phyloP scores from a whole-genome alignment of 768 basidiomycete genomes.

The Daedaleopsis sinensis region DNA sequence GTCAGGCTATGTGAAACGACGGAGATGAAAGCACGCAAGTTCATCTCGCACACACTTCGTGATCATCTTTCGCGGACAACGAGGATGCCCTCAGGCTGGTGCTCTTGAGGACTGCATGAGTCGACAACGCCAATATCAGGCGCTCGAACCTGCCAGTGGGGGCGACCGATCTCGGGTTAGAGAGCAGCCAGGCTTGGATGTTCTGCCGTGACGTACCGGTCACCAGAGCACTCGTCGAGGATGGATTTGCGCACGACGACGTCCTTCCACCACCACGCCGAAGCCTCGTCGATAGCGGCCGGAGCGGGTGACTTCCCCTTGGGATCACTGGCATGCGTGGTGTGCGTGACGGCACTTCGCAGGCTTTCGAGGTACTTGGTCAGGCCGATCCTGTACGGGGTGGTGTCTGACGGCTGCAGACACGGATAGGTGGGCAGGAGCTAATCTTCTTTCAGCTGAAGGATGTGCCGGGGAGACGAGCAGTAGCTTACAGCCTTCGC shows the following conservation, averaged over 20 bases:
- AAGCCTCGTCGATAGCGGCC: neutral
- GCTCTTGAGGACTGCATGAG: constrained; percentile 47
- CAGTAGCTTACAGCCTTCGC: constrained; percentile 27
- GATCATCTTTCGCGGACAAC: constrained; percentile 6
- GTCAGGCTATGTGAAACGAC: neutral
- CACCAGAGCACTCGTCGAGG: constrained; percentile 56
- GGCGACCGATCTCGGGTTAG: constrained; percentile 4
- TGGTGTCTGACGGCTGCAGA: constrained; percentile 50
- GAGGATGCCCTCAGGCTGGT: constrained; percentile 18
- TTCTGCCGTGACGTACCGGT: constrained; percentile 38
- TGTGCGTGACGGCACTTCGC: constrained; percentile 42
- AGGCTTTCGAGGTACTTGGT: constrained; percentile 53
- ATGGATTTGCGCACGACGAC: constrained; percentile 57
- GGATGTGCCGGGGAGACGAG: neutral
- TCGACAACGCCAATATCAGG: constrained; percentile 53
- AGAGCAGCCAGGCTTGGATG: neutral
- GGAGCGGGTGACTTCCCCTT: constrained; percentile 23
- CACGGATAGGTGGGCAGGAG: constrained; percentile 56
- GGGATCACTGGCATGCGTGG: constrained; percentile 20
- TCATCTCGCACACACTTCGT: constrained; percentile 13
- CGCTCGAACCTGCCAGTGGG: constrained; percentile 49
- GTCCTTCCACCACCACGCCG: constrained; percentile 59
- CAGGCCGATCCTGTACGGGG: constrained; percentile 53
- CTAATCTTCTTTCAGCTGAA: constrained; percentile 30
- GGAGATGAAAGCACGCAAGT: constrained; percentile 12